Percentiles rank a stretch among this genome's conserved stretches.
Conservation (phyloP, 1,139 yeast species). For the Williopsis jadinii region DNA sequence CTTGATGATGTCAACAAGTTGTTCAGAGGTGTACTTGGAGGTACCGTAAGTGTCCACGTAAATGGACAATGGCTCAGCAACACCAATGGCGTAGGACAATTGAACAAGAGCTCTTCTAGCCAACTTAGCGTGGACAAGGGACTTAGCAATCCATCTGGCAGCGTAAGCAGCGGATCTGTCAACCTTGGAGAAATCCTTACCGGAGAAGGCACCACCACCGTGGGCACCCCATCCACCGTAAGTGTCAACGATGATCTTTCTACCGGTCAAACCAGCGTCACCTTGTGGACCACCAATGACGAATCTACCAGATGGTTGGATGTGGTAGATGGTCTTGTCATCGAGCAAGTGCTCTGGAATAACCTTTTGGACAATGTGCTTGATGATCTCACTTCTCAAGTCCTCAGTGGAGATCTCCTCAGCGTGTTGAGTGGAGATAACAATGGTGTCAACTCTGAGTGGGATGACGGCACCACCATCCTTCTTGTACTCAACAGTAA, state of each 20-base stretch:
- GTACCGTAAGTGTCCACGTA: slow-evolving; percentile 98
- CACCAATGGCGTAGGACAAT: slow-evolving; percentile 99
- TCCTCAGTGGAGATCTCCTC: slow-evolving; percentile 93
- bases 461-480: slow-evolving; percentile 96
- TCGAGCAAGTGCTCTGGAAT: slow-evolving; percentile 88
- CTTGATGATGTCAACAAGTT: slow-evolving; percentile 84
- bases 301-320: slow-evolving; percentile 99
- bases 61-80: slow-evolving; percentile 97
- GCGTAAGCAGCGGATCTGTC: slow-evolving; percentile 99
- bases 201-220: slow-evolving; percentile 99
- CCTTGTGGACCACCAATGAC: slow-evolving; percentile 99
- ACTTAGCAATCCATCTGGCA: slow-evolving; percentile 99
- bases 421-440: slow-evolving; percentile 96
- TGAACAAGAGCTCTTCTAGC: slow-evolving; percentile 98
- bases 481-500: slow-evolving; percentile 90
- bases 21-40: slow-evolving; percentile 78
- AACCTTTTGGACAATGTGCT: slow-evolving; percentile 83
- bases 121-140: slow-evolving; percentile 87
- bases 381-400: slow-evolving; percentile 67
- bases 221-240: slow-evolving; percentile 99
- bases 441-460: slow-evolving; percentile 94
- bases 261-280: slow-evolving; percentile 99
- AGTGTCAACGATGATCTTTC: slow-evolving; percentile 98
- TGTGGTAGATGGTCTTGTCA: slow-evolving; percentile 93
- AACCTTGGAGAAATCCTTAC: slow-evolving; percentile 99